Base-by-base conservation (phyloP, 306 rosid species). In the Casuarina glauca region DNA sequence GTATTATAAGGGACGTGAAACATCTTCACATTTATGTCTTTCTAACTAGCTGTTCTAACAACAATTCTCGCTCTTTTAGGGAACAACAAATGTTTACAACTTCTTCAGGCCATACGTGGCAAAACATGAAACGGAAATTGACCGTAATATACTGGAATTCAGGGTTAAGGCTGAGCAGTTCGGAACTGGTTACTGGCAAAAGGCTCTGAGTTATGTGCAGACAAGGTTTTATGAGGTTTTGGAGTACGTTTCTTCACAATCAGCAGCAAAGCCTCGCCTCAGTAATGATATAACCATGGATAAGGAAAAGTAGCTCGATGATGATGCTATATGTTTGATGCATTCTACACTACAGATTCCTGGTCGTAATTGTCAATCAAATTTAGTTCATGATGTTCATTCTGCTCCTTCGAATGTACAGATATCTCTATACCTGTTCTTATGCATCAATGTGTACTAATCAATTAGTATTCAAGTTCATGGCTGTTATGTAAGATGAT, bases 91-190 rank as follows among this genome's bases (percentile, higher is more conserved):
- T 52, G 42, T 85, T 6, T 85, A 77, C 3, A 44, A 35, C 67
- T 54, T 74, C 38, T 69, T 85, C 44, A 68, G 74, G 26, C 84
- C 81, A 7, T 82, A 78, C 19, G 58, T 82, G 74, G 67, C 44
- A 2, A 53, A 64, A 58, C 86, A 85, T 42, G 82, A 85, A 71
- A 41, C 17, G 10, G 84, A 82, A 20, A 86, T 86, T n/a, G 89
- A 86, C 72, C 17, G 63, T 3, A 69, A 45, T 43, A 69, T 83
- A 50, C n/a, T 41, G 49, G 85, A 80, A 54, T n/a, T 86, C 17
- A 80, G 76, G 69, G 51, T 51, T 0, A 86, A 58, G 76, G 43
- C 79, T 6, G 73, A 45, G 11, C 77, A 80, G 43, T n/a, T 80
- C 50, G 79, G 76, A 43, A 41, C 35, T 12, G 4, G 49, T 35